Evolutionary conservation across 306 rosid species (phyloP), one percentile per base, ranked within the genome.

Genomic region (Ammopiptanthus mongolicus): DNA sequence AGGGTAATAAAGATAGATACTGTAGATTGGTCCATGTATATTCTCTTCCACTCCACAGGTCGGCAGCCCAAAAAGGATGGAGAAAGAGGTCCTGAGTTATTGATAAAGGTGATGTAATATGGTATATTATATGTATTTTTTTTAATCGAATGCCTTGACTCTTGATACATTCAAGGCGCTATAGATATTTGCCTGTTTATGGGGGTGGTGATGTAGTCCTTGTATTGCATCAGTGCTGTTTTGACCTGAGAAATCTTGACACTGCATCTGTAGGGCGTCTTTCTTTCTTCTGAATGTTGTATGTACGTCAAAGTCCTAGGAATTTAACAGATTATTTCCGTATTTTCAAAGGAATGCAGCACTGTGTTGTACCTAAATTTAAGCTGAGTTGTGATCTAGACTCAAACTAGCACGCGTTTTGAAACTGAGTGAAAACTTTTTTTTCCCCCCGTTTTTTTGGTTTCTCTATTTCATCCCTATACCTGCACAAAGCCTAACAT

Each of bases 1-100:
- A 57, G 69, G 23, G 57, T 14, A 63, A 7, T 37, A 33, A 48
- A 17, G 8, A 28, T 8, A 48, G 63, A 67, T 41, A 23, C 8
- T 63, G 68, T 51, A 75, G 69, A 59, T 59, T 75, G 73, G 44
- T 70, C 47, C 28, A 25, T 72, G 33, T 66, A 47, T 73, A 53
- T 47, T 68, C 21, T 15, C 48, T 14, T 22, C 78, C 78, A 36
- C 23, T 33, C 42, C 64, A 29, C 28, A 63, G 74, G 60, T 37
- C 6, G 50, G 41, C 80, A 47, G 58, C 80, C 57, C 69, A 4
- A 59, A 42, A 28, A 2, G 28, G 42, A 73, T 65, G 52, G 18
- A 42, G 34, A 29, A 41, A 57, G 71, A 72, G 62, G 22, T 66
- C 18, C 18, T 10, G 10, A 29, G 60, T 67, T 18, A 28, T 28